Evolutionary conservation across 2,329 filamentous ascomycete species (phyloP), one percentile per base, ranked within the genome.

Genomic region (Lasiodiplodia sp.): DNA sequence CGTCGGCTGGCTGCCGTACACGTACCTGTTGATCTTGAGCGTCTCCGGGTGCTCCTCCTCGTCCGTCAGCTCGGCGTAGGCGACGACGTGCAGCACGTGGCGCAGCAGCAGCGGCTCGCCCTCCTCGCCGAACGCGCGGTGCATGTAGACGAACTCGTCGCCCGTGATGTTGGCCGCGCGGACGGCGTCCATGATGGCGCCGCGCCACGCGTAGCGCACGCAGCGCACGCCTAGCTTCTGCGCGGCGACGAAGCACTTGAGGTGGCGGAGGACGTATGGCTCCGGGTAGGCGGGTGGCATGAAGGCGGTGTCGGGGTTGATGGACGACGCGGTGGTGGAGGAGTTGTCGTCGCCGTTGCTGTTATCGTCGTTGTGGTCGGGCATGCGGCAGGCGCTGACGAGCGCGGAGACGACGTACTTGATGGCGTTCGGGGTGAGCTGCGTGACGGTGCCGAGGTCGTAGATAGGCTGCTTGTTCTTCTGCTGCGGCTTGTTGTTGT

Each of bases 71-170:
- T 75, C 74, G 0, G 78, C 72, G 2, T 79, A 79, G 14, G 74
- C 76, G 34, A 81, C 78, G 66, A 82, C 81, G 31, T 78, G 79
- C 37, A 82, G 75, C 38, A 82, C 75, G 10, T 69, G 72, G 2
- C 63, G 67, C 21, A 73, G 73, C 2, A 79, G 60, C 10, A 47
- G n/a, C 31, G 40, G 21, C 62, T 63, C 1, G 67, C 52, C 28
- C 51, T 67, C 2, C 65, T 14, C 37, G 49, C 51, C 10, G 57
- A 53, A 51, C 37, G 51, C 21, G 3, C 14, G n/a, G 69, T 72
- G 47, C 72, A 73, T 37, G 72, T 77, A 4, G 10, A 75, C 73
- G 11, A 73, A 49, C 68, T 71, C 73, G 21, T 80, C 70, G 34
- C 74, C 74, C 68, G 78, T 75, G 47, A 76, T 74, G 11, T 79